Evolutionary conservation across 208 protist species (phyloP).

Genomic region (Wallacemonas sp.): DNA sequence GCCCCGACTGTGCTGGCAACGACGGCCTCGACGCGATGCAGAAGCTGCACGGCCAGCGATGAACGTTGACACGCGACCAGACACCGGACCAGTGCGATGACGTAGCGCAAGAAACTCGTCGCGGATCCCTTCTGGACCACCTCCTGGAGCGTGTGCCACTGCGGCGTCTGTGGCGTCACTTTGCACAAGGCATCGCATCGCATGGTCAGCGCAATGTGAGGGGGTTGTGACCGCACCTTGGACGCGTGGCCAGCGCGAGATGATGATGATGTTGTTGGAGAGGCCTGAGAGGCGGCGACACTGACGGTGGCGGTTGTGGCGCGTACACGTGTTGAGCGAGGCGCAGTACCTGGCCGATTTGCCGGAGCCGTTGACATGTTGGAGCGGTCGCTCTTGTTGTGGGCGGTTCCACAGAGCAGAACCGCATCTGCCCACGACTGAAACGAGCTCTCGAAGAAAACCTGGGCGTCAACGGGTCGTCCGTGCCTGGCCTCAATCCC

Average conservation of each 20-base stretch:
- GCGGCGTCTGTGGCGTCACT: background rate
- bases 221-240: too few species aligned
- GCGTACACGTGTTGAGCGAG: too few species aligned
- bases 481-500: background rate
- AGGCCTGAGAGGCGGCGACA: too few species aligned
- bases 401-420: too few species aligned
- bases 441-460: background rate
- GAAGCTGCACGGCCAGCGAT: background rate
- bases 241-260: too few species aligned
- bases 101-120: background rate
- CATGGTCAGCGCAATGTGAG: too few species aligned
- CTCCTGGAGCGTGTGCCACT: background rate
- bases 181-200: background rate
- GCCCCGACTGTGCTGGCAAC: too few species aligned
- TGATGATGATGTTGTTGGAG: too few species aligned
- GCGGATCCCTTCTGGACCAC: background rate
- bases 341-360: too few species aligned
- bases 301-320: too few species aligned
- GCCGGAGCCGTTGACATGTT: too few species aligned
- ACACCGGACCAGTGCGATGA: background rate
- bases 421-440: background rate
- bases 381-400: too few species aligned
- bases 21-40: background rate
- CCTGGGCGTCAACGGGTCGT: background rate
- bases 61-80: background rate